phyloP scores from a whole-genome alignment of 495 filamentous ascomycete species.

The Xylaria acuta region DNA sequence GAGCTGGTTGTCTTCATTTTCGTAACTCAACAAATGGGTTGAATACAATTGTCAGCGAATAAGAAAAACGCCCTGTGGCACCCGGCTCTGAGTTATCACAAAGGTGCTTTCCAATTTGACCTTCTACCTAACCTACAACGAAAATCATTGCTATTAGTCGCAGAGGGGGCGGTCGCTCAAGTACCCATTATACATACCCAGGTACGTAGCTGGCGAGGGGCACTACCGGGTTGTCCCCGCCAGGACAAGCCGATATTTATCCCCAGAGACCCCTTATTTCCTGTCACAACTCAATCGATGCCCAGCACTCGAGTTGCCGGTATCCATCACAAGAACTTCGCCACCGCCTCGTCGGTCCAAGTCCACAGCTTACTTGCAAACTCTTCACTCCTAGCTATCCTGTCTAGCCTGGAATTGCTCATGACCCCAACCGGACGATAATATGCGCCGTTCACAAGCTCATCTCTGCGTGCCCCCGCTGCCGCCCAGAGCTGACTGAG shows the following conservation, averaged over 20 bases:
- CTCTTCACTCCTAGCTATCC: slow-evolving; percentile 49
- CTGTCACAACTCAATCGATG: background rate
- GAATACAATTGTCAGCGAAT: background rate
- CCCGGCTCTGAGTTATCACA: background rate
- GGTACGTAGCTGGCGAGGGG: background rate
- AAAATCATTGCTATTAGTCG: background rate
- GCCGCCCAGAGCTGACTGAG: slow-evolving; percentile 67
- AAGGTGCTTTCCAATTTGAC: background rate
- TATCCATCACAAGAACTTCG: slow-evolving; percentile 26
- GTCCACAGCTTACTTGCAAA: slow-evolving; percentile 63
- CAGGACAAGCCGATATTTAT: background rate
- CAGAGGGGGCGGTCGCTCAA: background rate
- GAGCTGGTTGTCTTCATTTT: background rate
- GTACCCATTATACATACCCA: background rate
- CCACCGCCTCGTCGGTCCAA: slow-evolving; percentile 63
- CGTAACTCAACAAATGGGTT: background rate
- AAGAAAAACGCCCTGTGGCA: background rate
- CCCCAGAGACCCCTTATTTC: background rate
- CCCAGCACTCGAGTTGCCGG: background rate
- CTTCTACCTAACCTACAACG: background rate
- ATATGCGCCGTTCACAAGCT: slow-evolving; percentile 31
- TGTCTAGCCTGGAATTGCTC: slow-evolving; percentile 39
- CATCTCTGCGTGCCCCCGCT: slow-evolving; percentile 37
- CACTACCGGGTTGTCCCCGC: background rate
- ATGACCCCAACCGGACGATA: slow-evolving; percentile 34